Evolutionary conservation across 177 flowering plant species (phyloP).

Genomic region (Vitis hybrid): DNA sequence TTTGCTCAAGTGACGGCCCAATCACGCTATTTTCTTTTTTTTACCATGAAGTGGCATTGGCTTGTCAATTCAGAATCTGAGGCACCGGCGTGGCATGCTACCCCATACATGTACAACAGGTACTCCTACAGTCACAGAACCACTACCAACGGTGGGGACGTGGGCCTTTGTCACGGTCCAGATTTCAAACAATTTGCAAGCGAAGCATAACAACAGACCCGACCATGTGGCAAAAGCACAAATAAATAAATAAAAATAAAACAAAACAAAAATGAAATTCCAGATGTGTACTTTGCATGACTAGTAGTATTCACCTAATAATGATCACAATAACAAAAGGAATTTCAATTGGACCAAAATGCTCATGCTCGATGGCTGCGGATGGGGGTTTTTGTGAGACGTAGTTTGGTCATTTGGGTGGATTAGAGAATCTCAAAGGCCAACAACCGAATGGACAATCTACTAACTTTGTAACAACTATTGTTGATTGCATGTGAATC

Average conservation of each 20-base stretch:
- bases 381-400: too few relatives aligned
- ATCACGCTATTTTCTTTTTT: too few relatives aligned
- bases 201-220: not conserved
- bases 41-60: not conserved
- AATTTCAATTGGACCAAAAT: not conserved
- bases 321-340: not conserved
- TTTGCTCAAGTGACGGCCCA: too few relatives aligned
- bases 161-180: slow-evolving; percentile 5
- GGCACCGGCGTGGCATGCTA: too few relatives aligned
- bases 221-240: not conserved
- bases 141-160: slow-evolving; percentile 4
- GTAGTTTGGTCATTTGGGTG: not conserved
- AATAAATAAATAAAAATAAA: not conserved
- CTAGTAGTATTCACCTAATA: not conserved
- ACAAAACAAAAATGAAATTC: too few relatives aligned
- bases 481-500: not conserved
- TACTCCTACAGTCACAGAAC: slow-evolving; percentile 1
- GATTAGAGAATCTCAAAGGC: not conserved
- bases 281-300: not conserved
- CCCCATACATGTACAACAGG: not conserved
- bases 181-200: not conserved
- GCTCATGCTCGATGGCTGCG: not conserved
- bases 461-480: slow-evolving; percentile 1
- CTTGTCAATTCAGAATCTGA: not conserved
- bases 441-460: slow-evolving; percentile 2